phyloP scores from a whole-genome alignment of 1,139 yeast species.

The Pichia norvegensis region DNA sequence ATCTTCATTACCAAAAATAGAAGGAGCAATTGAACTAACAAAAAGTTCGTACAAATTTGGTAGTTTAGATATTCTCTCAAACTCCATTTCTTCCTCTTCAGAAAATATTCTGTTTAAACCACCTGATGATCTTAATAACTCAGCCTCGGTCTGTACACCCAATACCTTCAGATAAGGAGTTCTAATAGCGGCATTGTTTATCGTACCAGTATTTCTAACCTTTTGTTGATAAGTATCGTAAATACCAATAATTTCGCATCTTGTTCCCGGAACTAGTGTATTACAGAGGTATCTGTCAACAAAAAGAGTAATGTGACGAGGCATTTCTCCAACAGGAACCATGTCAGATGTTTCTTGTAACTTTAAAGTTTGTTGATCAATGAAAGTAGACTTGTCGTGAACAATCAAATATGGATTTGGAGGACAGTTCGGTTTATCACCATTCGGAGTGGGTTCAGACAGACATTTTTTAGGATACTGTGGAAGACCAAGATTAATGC shows the following conservation, averaged over 20 bases:
- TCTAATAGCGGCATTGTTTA: constrained; percentile 74
- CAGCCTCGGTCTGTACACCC: constrained; percentile 70
- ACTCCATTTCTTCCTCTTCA: constrained; percentile 92
- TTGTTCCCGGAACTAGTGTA: constrained; percentile 87
- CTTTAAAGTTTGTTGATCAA: constrained; percentile 91
- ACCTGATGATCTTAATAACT: constrained; percentile 49
- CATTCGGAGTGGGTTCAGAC: constrained; percentile 45
- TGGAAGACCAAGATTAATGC: constrained; percentile 73
- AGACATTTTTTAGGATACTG: constrained; percentile 69
- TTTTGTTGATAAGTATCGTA: constrained; percentile 83
- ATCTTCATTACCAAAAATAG: constrained; percentile 88
- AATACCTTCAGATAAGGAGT: constrained; percentile 84
- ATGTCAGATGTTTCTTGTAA: constrained; percentile 94
- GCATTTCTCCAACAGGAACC: constrained; percentile 99
- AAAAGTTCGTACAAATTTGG: constrained; percentile 81
- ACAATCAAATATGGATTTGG: constrained; percentile 88
- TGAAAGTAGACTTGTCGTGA: constrained; percentile 85
- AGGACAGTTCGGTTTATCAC: constrained; percentile 65
- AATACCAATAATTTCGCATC: constrained; percentile 87
- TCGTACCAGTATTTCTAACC: constrained; percentile 33
- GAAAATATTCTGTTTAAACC: constrained; percentile 47
- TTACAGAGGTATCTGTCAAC: constrained; percentile 88
- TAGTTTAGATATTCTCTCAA: constrained; percentile 66
- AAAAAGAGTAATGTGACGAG: constrained; percentile 82
- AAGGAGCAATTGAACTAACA: constrained; percentile 90